Conservation (phyloP, 176 grass and related monocot genomes). For the Triticum monococcum region DNA sequence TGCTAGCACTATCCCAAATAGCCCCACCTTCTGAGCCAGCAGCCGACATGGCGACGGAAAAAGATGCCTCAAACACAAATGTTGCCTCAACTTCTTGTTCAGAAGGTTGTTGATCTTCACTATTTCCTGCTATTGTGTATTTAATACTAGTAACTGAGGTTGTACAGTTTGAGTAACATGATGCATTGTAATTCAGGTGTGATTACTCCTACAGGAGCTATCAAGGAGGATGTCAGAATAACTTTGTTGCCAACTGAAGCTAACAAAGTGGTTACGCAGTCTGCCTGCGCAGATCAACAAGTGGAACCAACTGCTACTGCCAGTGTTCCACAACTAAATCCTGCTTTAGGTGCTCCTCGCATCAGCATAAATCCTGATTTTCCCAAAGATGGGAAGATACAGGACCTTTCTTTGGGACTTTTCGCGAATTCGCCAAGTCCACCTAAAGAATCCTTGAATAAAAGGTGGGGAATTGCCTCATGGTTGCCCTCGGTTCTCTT, state of each 20-base stretch:
- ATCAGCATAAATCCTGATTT: not conserved
- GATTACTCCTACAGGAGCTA: conserved; percentile 24
- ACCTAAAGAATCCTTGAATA: conserved; percentile 18
- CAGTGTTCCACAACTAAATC: conserved; percentile 20
- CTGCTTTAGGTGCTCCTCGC: not conserved
- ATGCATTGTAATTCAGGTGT: conserved; percentile 14
- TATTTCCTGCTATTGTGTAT: not conserved
- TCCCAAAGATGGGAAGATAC: conserved; percentile 23
- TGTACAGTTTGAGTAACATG: not conserved
- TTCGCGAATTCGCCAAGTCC: not conserved
- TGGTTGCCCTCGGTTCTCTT: not conserved
- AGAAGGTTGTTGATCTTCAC: conserved; percentile 34
- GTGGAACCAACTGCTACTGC: not conserved
- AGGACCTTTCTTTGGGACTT: conserved; percentile 35
- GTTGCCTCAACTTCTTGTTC: conserved; percentile 32
- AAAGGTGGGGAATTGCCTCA: conserved; percentile 22
- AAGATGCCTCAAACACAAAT: conserved; percentile 27
- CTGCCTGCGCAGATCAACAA: not conserved
- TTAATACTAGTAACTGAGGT: not conserved
- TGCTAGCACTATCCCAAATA: conserved; percentile 41
- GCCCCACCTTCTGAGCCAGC: not conserved
- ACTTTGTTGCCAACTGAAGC: not conserved
- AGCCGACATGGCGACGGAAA: not conserved
- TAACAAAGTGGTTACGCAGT: not conserved
- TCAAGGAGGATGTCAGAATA: conserved; percentile 3